Base-by-base conservation (phyloP, 75 land plant genomes). In the Adiantum capillusveneris region DNA sequence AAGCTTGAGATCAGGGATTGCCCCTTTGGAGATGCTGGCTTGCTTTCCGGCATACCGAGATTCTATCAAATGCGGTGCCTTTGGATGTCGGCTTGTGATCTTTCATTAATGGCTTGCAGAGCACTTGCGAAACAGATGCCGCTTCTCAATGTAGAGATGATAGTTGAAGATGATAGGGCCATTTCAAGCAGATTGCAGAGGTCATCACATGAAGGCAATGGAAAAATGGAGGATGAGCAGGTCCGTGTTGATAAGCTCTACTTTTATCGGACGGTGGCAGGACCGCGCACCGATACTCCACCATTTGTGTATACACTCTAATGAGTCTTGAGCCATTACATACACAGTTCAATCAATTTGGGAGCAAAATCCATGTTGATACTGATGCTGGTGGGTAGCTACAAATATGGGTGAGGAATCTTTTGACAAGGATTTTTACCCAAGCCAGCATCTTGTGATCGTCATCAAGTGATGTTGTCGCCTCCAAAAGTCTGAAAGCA, bases 1-100 rank as follows among this genome's bases (percentile, higher is more conserved):
- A 84, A 80, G 51, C 76, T 84, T 25, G 83, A 80, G 78, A 84
- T 80, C 29, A 68, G 87, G 55, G 87, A 84, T 25, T 60, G 83
- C 57, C 87, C 87, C n/a, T 84, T 80, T 74, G 83, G 87, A 21
- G 66, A 80, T 64, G 65, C 48, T 5, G 87, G 75, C 0, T 59
- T 84, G 1, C 67, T 84, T 2, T 51, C 83, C 20, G 72, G 73
- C 22, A 17, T 71, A 13, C 65, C 31, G 53, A 73, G 60, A 46
- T 68, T 63, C 22, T 84, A 84, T 18, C 59, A 73, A 11, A 84
- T 84, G 87, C 73, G 83, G 28, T 80, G 79, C 3, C 65, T 84
- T 22, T 84, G 87, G 87, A 84, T 84, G 84, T 84, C 87, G 14
- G 50, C 80, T 11, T 84, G 87, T 67, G 44, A 41, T 6, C 65